Conservation (phyloP, 441 rosid genomes). For the Euphorbia schlechtendalii region DNA sequence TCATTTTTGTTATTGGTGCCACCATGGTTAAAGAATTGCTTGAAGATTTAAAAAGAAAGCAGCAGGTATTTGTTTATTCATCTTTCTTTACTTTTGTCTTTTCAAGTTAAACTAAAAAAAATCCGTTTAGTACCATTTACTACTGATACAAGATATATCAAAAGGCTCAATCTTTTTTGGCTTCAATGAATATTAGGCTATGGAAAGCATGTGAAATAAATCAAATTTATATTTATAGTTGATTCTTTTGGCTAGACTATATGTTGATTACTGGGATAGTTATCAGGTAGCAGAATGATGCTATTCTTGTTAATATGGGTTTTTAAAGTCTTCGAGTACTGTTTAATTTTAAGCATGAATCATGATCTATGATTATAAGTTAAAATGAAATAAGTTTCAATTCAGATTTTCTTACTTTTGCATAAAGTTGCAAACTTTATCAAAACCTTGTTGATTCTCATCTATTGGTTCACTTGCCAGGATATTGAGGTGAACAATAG, state of each 20-base stretch:
- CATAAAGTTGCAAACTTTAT: too few species aligned
- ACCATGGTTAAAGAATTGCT: slow-evolving; percentile 83
- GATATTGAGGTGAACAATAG: slow-evolving; percentile 76
- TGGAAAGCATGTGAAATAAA: neutral
- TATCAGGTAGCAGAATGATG: neutral
- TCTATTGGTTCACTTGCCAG: slow-evolving; percentile 26
- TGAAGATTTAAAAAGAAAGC: slow-evolving; percentile 76
- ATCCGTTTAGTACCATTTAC: neutral
- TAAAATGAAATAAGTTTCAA: too few species aligned
- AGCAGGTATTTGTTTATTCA: slow-evolving; percentile 44
- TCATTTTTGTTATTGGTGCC: slow-evolving; percentile 58
- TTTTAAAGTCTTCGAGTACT: neutral
- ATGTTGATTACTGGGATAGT: neutral
- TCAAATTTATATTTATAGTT: neutral
- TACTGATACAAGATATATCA: neutral
- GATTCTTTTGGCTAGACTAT: neutral
- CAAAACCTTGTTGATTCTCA: slow-evolving; percentile 4
- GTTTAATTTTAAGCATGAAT: neutral
- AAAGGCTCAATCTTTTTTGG: neutral
- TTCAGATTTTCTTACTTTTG: too few species aligned
- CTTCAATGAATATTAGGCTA: neutral
- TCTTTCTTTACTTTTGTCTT: neutral
- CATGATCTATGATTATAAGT: neutral
- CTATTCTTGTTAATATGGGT: neutral
- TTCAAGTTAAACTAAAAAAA: neutral